phyloP scores from a whole-genome alignment of 2,329 filamentous ascomycete genomes.

The Tolypocladium cylindrosporum region DNA sequence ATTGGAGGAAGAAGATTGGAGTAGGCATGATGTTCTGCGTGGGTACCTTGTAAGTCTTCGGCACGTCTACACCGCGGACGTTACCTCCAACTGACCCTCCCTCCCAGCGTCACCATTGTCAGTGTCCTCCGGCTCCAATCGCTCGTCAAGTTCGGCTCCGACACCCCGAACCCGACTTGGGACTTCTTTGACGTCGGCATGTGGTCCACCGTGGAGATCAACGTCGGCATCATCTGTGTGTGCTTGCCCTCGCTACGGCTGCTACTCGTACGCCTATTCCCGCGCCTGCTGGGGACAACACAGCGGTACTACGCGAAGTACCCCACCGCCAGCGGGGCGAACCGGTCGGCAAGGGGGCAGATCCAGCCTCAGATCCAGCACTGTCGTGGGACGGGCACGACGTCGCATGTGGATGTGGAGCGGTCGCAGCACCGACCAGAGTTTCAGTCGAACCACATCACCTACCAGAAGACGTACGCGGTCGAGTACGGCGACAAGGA shows the following conservation, averaged over 20 bases:
- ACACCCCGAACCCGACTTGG: constrained; percentile 23
- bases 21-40: constrained; percentile 40
- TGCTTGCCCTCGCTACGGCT: constrained; percentile 27
- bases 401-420: constrained; percentile 15
- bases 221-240: constrained; percentile 27
- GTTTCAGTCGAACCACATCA: constrained; percentile 16
- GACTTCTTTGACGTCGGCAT: constrained; percentile 18
- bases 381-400: constrained; percentile 10
- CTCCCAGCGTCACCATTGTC: constrained; percentile 24
- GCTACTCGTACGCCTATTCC: constrained; percentile 26
- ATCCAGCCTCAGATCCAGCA: constrained; percentile 7
- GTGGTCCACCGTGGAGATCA: constrained; percentile 28
- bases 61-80: neutral
- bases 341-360: constrained; percentile 3
- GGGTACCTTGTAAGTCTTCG: constrained; percentile 30
- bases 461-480: constrained; percentile 21
- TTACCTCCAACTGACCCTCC: neutral
- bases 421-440: constrained; percentile 9
- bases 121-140: constrained; percentile 25
- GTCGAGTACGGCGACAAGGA: constrained; percentile 20
- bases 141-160: constrained; percentile 18
- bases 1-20: constrained; percentile 38
- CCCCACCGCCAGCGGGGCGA: constrained; percentile 6
- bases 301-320: constrained; percentile 18
- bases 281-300: constrained; percentile 19